Evolutionary conservation across 495 filamentous ascomycete species (phyloP), one percentile per base, ranked within the genome.

Genomic region (Xylona heveae): DNA sequence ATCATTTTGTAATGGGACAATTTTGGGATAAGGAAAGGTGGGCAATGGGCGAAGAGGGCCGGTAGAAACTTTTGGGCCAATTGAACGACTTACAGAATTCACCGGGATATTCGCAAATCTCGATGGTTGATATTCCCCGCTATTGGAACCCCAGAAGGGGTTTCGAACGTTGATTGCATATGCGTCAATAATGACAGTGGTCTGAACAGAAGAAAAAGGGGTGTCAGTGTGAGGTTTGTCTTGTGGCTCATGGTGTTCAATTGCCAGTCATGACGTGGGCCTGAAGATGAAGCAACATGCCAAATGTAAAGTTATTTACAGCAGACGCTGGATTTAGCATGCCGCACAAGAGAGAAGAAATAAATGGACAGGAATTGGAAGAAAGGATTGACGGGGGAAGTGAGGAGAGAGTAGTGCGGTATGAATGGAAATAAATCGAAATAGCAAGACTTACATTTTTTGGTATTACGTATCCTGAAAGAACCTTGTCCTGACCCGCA

Each of bases 81-180:
- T n/a, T n/a, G n/a, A n/a, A n/a, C n/a, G n/a, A n/a, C n/a, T n/a
- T n/a, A n/a, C n/a, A n/a, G n/a, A n/a, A n/a, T n/a, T n/a, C n/a
- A n/a, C n/a, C n/a, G n/a, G n/a, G n/a, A 26, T 8, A 24, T 27
- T 22, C 5, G 6, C 5, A 18, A 38, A 42, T n/a, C 40, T 23
- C n/a, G 31, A 25, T 1, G 52, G 53, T 0, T 40, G 26, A 34
- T 42, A 55, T n/a, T 25, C 30, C 3, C 14, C 6, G 19, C 36
- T 18, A 22, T 52, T 44, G 3, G 22, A 4, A 2, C 48, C 54
- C 58, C 56, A 62, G 29, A 42, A 52, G 0, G 36, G 30, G 34
- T 58, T 43, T 5, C 35, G 28, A 10, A 54, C 34, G 37, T 61
- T 59, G 9, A 61, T 28, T 1, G 49, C 50, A 31, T 51, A 38